These are phyloP conservation scores for Helianthus tuberosus DNA, from an alignment of 129 eudicot species.

Conservation along the genomic window DNA sequence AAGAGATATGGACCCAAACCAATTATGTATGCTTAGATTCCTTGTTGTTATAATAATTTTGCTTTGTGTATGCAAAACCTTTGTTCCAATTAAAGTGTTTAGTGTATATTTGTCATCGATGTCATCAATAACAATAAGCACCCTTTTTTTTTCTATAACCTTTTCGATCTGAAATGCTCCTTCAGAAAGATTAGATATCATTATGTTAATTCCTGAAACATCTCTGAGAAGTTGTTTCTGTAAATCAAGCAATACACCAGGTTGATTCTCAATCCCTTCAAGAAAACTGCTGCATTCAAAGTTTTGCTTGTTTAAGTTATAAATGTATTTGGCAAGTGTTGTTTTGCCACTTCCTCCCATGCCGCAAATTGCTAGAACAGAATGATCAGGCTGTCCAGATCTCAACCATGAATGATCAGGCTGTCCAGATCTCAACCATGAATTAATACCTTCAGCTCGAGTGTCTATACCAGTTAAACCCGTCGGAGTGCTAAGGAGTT, in stretches of 20 bases:
- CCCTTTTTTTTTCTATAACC: not conserved
- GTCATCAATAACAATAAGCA: not conserved
- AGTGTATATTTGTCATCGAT: not conserved
- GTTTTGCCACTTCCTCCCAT: slow-evolving; percentile 41
- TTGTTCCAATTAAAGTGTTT: not conserved
- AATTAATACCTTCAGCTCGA: not conserved
- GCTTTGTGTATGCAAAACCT: not conserved
- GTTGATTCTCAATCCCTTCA: not conserved
- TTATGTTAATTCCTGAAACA: not conserved
- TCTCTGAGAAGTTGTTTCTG: not conserved
- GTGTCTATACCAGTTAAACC: not conserved
- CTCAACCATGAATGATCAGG: not conserved
- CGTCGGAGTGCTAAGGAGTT: no score
- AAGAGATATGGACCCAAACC: not conserved
- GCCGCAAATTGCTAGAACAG: slow-evolving; percentile 18
- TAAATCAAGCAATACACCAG: not conserved
- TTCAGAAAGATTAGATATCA: not conserved
- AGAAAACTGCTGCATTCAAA: not conserved
- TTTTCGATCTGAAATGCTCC: not conserved
- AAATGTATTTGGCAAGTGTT: not conserved
- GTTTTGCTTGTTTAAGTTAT: not conserved
- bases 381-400: no score
- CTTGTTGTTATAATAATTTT: not conserved
- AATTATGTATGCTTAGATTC: not conserved
- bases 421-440: slow-evolving; percentile 5